These are phyloP conservation scores for Phyllosticta capitalensis DNA, from an alignment of 2,329 filamentous ascomycete genomes.

Conservation along the genomic window DNA sequence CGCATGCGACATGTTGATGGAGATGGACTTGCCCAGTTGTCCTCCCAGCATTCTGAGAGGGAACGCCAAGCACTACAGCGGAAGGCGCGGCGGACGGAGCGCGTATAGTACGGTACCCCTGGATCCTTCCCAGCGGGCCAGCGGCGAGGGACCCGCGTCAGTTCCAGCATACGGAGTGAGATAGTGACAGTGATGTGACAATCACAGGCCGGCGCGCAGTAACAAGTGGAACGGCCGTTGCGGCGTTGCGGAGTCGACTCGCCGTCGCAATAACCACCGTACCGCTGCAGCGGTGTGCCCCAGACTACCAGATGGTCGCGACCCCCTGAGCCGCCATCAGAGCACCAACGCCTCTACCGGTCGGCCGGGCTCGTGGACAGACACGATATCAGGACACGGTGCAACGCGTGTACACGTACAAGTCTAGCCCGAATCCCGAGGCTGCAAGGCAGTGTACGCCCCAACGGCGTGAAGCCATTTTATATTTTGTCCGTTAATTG, in stretches of 20 bases:
- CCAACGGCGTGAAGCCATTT: background rate
- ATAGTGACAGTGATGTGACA: conserved; percentile 9
- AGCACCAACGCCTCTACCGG: background rate
- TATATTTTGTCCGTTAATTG: background rate
- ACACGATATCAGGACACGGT: background rate
- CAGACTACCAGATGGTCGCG: background rate
- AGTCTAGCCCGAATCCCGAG: too few relatives aligned
- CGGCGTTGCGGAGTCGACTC: too few relatives aligned
- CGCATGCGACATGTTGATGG: background rate
- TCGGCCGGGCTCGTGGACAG: background rate
- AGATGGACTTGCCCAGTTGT: background rate
- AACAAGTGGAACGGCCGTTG: background rate
- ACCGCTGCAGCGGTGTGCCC: background rate
- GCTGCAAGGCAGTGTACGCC: background rate
- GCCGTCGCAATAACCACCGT: background rate
- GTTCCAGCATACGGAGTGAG: background rate
- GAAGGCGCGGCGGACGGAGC: background rate
- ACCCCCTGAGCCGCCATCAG: background rate
- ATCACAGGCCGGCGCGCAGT: conserved; percentile 1
- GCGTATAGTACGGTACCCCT: background rate
- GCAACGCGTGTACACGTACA: background rate
- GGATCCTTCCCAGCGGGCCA: background rate
- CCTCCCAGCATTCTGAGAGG: background rate
- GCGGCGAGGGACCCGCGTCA: background rate
- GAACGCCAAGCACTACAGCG: background rate